Conservation (phyloP, 495 filamentous ascomycete genomes). For the Cercophora sp. region DNA sequence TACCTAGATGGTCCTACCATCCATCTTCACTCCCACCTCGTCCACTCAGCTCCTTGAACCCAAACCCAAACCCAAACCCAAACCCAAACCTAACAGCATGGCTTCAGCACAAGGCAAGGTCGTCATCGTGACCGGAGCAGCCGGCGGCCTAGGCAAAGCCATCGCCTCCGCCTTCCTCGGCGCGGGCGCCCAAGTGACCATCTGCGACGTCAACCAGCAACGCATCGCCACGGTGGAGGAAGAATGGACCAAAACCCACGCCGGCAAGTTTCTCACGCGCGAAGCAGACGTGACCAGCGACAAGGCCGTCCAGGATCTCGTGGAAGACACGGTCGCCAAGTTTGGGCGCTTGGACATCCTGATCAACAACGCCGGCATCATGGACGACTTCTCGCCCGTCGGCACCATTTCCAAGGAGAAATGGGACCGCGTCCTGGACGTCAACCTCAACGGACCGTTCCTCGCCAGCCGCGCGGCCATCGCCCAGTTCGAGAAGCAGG, state of each 20-base stretch:
- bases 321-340: slow-evolving; percentile 29
- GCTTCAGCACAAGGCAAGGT: slow-evolving; percentile 33
- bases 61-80: too few species aligned
- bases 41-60: too few species aligned
- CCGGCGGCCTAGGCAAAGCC: slow-evolving; percentile 39
- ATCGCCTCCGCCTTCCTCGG: slow-evolving; percentile 36
- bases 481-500: slow-evolving; percentile 37
- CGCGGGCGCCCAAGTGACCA: slow-evolving; percentile 39
- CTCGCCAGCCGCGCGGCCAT: slow-evolving; percentile 52
- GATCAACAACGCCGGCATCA: slow-evolving; percentile 51
- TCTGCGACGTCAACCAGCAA: slow-evolving; percentile 45
- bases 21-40: too few species aligned
- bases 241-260: slow-evolving; percentile 25
- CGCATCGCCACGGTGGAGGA: slow-evolving; percentile 30
- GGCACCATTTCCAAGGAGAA: slow-evolving; percentile 45
- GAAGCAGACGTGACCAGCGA: slow-evolving; percentile 37
- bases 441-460: slow-evolving; percentile 60
- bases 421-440: slow-evolving; percentile 55
- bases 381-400: slow-evolving; percentile 53
- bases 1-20: too few species aligned
- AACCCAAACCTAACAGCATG: too few species aligned
- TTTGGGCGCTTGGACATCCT: slow-evolving; percentile 46
- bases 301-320: slow-evolving; percentile 30
- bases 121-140: slow-evolving; percentile 42
- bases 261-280: slow-evolving; percentile 25